These are phyloP conservation scores for Melanogaster broomeanus DNA, from an alignment of 768 basidiomycete genomes.

Conservation along the genomic window DNA sequence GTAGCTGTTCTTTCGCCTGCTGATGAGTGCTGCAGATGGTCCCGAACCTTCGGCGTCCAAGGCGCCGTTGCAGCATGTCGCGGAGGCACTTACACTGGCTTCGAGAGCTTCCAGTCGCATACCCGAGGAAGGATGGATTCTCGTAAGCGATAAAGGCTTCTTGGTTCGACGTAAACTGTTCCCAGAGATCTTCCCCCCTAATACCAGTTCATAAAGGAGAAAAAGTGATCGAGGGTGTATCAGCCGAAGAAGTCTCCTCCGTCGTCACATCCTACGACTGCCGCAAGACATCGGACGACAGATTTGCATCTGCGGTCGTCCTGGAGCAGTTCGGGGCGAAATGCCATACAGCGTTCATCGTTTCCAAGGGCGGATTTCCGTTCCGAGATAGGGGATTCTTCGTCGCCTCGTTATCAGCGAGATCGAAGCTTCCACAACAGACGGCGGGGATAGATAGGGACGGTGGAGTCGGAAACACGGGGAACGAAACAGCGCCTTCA, in stretches of 20 bases:
- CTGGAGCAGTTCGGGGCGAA: slow-evolving; percentile 81
- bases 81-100: slow-evolving; percentile 83
- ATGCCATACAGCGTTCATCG: slow-evolving; percentile 69
- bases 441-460: slow-evolving; percentile 41
- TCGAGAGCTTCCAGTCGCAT: slow-evolving; percentile 64
- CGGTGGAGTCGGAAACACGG: slow-evolving; percentile 27
- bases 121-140: slow-evolving; percentile 71
- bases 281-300: slow-evolving; percentile 84
- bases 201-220: slow-evolving; percentile 87
- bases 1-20: slow-evolving; percentile 75
- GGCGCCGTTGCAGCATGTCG: slow-evolving; percentile 75
- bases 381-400: slow-evolving; percentile 90
- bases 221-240: slow-evolving; percentile 91
- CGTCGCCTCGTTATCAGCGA: slow-evolving; percentile 74
- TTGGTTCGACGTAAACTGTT: slow-evolving; percentile 75
- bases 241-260: slow-evolving; percentile 86
- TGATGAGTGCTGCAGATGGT: slow-evolving; percentile 37
- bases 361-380: slow-evolving; percentile 80
- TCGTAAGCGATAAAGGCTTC: slow-evolving; percentile 75
- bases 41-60: slow-evolving; percentile 55
- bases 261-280: slow-evolving; percentile 70
- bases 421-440: slow-evolving; percentile 43
- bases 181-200: slow-evolving; percentile 72
- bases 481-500: slow-evolving; percentile 33
- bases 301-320: slow-evolving; percentile 66